Conservation (phyloP, 1,139 yeast genomes). For the Groenewaldozyma sp. region DNA sequence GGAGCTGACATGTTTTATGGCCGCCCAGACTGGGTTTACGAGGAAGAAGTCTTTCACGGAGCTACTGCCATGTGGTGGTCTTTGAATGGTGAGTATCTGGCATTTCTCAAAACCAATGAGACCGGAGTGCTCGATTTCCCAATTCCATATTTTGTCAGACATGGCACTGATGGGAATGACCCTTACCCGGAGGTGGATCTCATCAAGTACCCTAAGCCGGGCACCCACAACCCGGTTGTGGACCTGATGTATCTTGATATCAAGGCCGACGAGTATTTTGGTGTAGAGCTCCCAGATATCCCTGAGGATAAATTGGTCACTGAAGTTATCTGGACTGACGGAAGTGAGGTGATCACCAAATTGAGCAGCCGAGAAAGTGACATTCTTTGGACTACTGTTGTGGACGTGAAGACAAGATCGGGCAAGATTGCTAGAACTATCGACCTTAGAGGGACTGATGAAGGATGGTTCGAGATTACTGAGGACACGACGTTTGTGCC, state of each 20-base stretch:
- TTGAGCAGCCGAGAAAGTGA: conserved; percentile 67
- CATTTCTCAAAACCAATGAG: conserved; percentile 64
- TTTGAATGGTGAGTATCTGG: conserved; percentile 53
- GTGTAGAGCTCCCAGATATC: conserved; percentile 23
- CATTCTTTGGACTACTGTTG: conserved; percentile 45
- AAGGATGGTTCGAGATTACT: conserved; percentile 71
- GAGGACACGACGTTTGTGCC: conserved; percentile 67
- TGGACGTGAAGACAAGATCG: conserved; percentile 33
- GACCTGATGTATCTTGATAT: conserved; percentile 41
- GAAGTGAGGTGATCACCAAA: conserved; percentile 47
- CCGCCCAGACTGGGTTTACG: conserved; percentile 94
- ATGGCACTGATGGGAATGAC: conserved; percentile 25
- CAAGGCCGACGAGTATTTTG: conserved; percentile 22
- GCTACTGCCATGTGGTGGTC: conserved; percentile 85
- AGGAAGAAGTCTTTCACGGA: conserved; percentile 70
- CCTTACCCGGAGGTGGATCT: conserved; percentile 50
- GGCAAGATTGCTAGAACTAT: conserved; percentile 37
- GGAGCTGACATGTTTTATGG: conserved; percentile 65
- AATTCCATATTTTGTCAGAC: conserved; percentile 51
- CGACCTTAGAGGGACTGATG: conserved; percentile 40
- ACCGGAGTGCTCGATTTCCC: conserved; percentile 56
- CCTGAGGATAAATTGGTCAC: conserved; percentile 48
- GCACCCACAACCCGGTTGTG: conserved; percentile 59
- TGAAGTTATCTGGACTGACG: conserved; percentile 62
- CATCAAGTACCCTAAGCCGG: conserved; percentile 87